These are phyloP conservation scores for Populus hybrid DNA, from an alignment of 441 rosid genomes.

Conservation along the genomic window DNA sequence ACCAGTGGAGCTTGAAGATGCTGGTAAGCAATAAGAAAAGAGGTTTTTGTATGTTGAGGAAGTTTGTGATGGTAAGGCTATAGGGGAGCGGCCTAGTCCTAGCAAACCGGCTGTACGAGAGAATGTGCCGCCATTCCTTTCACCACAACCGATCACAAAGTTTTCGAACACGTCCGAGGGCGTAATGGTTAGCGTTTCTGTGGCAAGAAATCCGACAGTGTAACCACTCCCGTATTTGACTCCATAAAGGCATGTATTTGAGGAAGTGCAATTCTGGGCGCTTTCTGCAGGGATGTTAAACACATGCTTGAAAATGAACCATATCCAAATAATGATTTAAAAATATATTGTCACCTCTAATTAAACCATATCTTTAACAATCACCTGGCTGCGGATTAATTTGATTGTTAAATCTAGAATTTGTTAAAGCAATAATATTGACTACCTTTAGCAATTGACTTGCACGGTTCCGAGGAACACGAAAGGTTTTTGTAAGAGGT, in stretches of 20 bases:
- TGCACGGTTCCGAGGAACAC: background rate
- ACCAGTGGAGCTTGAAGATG: no score
- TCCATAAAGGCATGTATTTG: constrained; percentile 60
- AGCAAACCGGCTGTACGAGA: constrained; percentile 72
- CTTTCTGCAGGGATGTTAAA: background rate
- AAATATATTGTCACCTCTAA: no score
- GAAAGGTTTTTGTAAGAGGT: background rate
- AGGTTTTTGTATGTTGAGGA: constrained; percentile 9
- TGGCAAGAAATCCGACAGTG: constrained; percentile 61
- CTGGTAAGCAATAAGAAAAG: no score
- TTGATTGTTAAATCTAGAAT: background rate
- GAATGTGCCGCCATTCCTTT: constrained; percentile 73
- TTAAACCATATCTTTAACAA: background rate
- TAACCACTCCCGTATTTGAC: constrained; percentile 70
- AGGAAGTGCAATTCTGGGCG: constrained; percentile 53
- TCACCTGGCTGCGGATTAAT: background rate
- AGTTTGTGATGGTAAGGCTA: constrained; percentile 70
- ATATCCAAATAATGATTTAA: no score
- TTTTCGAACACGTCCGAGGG: constrained; percentile 35
- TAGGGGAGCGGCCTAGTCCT: constrained; percentile 77
- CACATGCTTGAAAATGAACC: background rate
- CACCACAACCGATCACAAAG: constrained; percentile 72
- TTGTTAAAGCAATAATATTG: background rate
- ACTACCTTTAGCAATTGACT: background rate
- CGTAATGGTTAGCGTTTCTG: constrained; percentile 59